Evolutionary conservation across 2,329 filamentous ascomycete species (phyloP), one percentile per base, ranked within the genome.

Genomic region (Aspergillus pseudoviridinutans): DNA sequence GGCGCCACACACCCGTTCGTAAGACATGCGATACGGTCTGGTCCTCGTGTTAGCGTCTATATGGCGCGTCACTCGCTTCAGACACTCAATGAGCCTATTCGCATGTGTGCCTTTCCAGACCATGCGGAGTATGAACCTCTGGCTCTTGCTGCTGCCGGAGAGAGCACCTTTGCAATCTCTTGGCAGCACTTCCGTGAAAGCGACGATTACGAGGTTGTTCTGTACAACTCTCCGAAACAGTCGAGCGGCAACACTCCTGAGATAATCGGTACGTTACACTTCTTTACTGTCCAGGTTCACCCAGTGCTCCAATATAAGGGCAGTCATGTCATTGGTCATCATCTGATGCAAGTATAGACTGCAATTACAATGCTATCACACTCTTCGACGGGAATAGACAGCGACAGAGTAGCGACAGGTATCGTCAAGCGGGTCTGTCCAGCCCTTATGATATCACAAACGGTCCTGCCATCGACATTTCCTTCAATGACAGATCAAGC

Each of bases 401-500:
- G 32, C 46, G 41, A 22, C 12, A 20, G 32, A 41, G 51, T 50
- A 44, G 55, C 14, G 44, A 32, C n/a, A 27, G 42, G 8, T 25
- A 25, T 35, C n/a, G 44, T 20, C 55, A 57, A 24, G 29, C 51
- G 32, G 46, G 53, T 25, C 22, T 55, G 10, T 25, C 44, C 41
- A 35, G 50, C 10, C 20, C 50, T 14, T 29, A 53, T n/a, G 54
- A 57, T 14, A 22, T 22, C 22, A 22, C 2, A 22, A 60, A 55
- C 27, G 66, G 68, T 6, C 69, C 74, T 6, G 60, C 69, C 5
- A 66, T 65, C 27, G 63, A 65, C 4, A 51, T 77, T 49, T 49
- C 60, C 24, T 76, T 76, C 58, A 77, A 76, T 49, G 74, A 77
- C 55, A 62, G 63, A 50, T 67, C 61, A 8, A 59, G 47, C 17